Evolutionary conservation across 2,329 filamentous ascomycete genomes (phyloP), one percentile per base, ranked within the genome.

Genomic region (Aspergillus sp.): DNA sequence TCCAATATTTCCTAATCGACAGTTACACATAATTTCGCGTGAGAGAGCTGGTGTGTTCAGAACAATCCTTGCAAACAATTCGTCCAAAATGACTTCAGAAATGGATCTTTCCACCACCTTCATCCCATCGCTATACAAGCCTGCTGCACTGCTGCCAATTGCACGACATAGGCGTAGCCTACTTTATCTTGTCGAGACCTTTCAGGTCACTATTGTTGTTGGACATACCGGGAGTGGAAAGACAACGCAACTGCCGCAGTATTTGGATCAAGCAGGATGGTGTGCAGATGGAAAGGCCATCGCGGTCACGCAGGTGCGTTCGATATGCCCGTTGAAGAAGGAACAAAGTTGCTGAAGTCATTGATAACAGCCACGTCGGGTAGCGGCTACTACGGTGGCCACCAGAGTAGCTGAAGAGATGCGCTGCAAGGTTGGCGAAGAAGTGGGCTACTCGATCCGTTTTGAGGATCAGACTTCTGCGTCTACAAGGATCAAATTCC

Each of bases 181-280:
- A 1, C 78, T 96, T 2, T 97, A 95, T 68, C 78, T 90, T 12
- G 80, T 96, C 49, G 91, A 97, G 66, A 90, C 82, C 6, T 82
- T 82, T 54, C 85, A 87, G 0, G 85, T 97, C 49, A 91, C 88
- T 0, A 88, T 97, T 44, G 82, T 97, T 10, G 83, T 97, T 47
- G 93, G 91, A 7, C 90, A 96, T 64, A 97, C 93, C 1, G 93
- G 93, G 3, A 95, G 88, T 20, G 90, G 91, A 38, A 97, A 97
- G 70, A 95, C 90, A 1, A 97, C 93, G 0, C 93, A 97, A 64
- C 85, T 97, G 39, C 93, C 93, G 1, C 91, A 96, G 59, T 97
- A 86, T 60, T 78, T 97, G 10, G 84, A 95, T 49, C 78, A 87
- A 58, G 88, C 86, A 60, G 91, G 91, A 68, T 97, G 91, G 90